These are phyloP conservation scores for Wickerhamiella kazuoi DNA, from an alignment of 805 yeast genomes.

Conservation along the genomic window DNA sequence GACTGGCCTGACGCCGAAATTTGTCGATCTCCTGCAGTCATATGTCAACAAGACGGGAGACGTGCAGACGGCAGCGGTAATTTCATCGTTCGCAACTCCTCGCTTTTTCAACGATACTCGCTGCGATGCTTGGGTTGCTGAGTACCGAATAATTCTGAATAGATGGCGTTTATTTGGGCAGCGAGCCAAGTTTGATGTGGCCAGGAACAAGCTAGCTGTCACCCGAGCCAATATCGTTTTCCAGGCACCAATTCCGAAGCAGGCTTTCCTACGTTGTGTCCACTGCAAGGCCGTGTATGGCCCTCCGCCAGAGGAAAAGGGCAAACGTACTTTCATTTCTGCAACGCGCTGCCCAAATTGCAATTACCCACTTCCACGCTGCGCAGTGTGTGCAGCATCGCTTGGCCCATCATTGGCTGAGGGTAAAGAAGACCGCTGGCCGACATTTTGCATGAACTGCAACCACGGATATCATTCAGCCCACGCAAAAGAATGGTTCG, in stretches of 20 bases:
- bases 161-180: conserved; percentile 65
- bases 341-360: conserved; percentile 53
- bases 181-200: conserved; percentile 74
- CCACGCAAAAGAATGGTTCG: conserved; percentile 93
- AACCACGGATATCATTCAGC: conserved; percentile 90
- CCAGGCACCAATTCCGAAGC: conserved; percentile 42
- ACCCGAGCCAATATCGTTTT: conserved; percentile 32
- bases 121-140: conserved; percentile 60
- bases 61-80: conserved; percentile 76
- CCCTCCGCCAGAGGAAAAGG: background rate
- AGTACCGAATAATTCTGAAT: conserved; percentile 50
- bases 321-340: background rate
- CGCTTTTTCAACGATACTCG: conserved; percentile 58
- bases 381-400: conserved; percentile 73
- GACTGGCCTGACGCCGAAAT: conserved; percentile 81
- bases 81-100: conserved; percentile 69
- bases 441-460: conserved; percentile 77
- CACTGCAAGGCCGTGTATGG: conserved; percentile 46
- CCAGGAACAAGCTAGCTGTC: conserved; percentile 45
- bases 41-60: conserved; percentile 81
- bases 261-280: conserved; percentile 63
- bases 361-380: conserved; percentile 72
- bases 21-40: conserved; percentile 63
- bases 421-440: conserved; percentile 40
- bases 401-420: conserved; percentile 33